phyloP scores from a whole-genome alignment of 2,329 filamentous ascomycete genomes.

The Thelonectria blattea region DNA sequence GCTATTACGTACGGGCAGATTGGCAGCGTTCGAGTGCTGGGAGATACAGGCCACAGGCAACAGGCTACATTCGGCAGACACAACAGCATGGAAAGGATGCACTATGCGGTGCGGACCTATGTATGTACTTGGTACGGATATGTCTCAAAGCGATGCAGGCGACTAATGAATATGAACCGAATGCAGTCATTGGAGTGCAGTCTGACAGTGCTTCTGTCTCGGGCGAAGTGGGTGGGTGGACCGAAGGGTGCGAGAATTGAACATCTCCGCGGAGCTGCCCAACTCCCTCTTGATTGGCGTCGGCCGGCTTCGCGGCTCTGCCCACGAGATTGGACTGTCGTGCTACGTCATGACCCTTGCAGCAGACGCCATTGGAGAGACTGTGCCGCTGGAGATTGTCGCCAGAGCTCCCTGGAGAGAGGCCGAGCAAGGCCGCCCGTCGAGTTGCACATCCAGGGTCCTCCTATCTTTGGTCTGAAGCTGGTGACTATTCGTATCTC shows the following conservation, averaged over 20 bases:
- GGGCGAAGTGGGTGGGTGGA: conserved; percentile 10
- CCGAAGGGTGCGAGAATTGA: conserved; percentile 10
- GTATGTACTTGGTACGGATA: background rate
- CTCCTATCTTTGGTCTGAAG: background rate
- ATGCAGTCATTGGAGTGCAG: background rate
- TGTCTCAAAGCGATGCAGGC: background rate
- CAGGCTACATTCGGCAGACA: background rate
- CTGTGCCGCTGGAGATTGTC: background rate
- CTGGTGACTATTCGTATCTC: background rate
- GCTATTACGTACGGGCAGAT: conserved; percentile 2
- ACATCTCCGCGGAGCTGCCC: conserved; percentile 24
- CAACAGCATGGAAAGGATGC: background rate
- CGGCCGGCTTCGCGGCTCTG: conserved; percentile 17
- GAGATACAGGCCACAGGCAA: too few species aligned
- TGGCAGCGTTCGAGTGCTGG: background rate
- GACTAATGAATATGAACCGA: background rate
- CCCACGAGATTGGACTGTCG: background rate
- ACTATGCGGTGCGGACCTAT: background rate
- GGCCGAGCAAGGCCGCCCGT: background rate
- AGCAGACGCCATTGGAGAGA: background rate
- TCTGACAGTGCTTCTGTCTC: background rate
- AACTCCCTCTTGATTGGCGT: background rate
- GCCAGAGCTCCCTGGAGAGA: background rate
- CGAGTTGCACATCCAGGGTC: conserved; percentile 1
- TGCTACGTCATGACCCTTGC: conserved; percentile 24